phyloP scores from a whole-genome alignment of 345 rosid species.

The Hirschfeldia incana region DNA sequence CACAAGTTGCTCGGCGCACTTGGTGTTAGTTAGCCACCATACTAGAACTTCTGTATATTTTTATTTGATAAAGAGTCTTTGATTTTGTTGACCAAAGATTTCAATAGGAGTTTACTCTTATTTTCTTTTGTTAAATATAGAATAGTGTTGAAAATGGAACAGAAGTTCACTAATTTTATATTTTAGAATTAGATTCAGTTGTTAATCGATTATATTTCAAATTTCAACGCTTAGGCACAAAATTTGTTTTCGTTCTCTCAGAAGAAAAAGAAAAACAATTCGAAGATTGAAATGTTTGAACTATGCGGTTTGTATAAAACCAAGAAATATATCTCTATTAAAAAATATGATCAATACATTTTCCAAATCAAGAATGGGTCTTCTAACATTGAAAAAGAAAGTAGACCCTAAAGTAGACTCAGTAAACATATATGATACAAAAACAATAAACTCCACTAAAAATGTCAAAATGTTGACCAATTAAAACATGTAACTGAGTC shows the following conservation, averaged over 20 bases:
- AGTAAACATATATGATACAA: neutral
- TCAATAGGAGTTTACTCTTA: neutral
- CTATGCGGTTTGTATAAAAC: neutral
- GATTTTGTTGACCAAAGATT: slow-evolving; percentile 9
- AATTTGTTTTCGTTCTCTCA: neutral
- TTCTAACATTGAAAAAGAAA: slow-evolving; percentile 6
- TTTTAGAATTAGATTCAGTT: neutral
- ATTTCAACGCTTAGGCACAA: neutral
- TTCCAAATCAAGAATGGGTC: slow-evolving; percentile 13
- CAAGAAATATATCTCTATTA: neutral
- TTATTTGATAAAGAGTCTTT: neutral
- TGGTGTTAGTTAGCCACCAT: slow-evolving; percentile 36
- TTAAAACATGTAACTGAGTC: slow-evolving; percentile 20
- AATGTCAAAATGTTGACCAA: slow-evolving; percentile 35
- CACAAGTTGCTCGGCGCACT: slow-evolving; percentile 27
- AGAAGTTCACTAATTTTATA: neutral
- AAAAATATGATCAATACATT: neutral
- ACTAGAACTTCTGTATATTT: neutral
- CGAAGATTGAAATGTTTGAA: neutral
- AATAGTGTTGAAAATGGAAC: neutral
- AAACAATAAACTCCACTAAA: slow-evolving; percentile 26
- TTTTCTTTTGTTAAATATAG: too few relatives aligned
- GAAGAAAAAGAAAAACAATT: neutral
- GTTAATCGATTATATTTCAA: neutral
- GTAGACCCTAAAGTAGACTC: neutral